phyloP scores from a whole-genome alignment of 495 filamentous ascomycete species.

The Penicillium macrosclerotiorum region DNA sequence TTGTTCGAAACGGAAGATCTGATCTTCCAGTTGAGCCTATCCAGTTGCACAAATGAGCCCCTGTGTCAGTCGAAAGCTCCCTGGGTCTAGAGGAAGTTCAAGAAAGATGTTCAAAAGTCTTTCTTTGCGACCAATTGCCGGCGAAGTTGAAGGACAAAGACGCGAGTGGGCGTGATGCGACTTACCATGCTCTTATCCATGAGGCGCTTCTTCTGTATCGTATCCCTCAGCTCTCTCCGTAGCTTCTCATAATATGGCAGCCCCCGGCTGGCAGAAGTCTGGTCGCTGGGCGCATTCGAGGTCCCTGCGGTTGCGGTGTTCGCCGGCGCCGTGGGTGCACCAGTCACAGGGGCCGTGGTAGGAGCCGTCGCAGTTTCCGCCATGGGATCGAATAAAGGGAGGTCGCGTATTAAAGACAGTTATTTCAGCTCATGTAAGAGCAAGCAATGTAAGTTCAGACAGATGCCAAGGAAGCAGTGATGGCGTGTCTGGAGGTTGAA shows the following conservation, averaged over 20 bases:
- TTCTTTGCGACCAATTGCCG: background rate
- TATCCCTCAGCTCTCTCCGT: constrained; percentile 64
- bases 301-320: constrained; percentile 23
- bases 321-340: constrained; percentile 18
- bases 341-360: constrained; percentile 19
- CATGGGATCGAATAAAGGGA: constrained; percentile 33
- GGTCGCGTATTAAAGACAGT: background rate
- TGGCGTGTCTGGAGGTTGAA: no score
- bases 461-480: no score
- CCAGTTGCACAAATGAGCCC: no score
- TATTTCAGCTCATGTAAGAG: background rate
- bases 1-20: constrained; percentile 79
- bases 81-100: no score
- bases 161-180: constrained; percentile 1
- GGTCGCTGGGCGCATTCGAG: constrained; percentile 31
- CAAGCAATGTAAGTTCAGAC: no score
- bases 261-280: constrained; percentile 40
- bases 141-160: no score
- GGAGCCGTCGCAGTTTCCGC: constrained; percentile 51
- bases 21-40: constrained; percentile 70
- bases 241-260: constrained; percentile 74
- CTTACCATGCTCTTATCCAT: constrained; percentile 67
- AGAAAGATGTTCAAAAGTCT: no score
- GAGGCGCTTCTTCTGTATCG: constrained; percentile 62
- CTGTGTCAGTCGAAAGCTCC: no score